These are phyloP conservation scores for Quercus rubra DNA, from an alignment of 306 rosid species.

Conservation along the genomic window DNA sequence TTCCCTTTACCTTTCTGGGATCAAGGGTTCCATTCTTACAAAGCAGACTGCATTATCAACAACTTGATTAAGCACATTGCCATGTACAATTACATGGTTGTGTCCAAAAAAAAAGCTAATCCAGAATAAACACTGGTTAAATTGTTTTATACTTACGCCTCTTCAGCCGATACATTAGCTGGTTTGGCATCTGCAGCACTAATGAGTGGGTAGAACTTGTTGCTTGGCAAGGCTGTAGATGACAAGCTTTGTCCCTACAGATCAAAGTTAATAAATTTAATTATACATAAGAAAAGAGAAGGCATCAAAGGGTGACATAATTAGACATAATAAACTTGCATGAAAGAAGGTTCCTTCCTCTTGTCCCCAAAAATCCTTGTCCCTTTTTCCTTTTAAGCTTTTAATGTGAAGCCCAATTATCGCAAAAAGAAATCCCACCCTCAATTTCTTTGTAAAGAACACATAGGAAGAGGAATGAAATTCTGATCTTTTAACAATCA, in stretches of 20 bases:
- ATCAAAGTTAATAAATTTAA: slow-evolving; percentile 5
- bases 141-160: slow-evolving; percentile 62
- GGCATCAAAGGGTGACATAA: neutral
- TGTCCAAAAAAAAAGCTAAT: no score
- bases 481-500: neutral
- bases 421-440: neutral
- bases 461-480: neutral
- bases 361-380: neutral
- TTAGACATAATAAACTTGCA: neutral
- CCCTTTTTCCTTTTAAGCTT: neutral
- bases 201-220: slow-evolving; percentile 49
- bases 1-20: slow-evolving; percentile 75
- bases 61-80: neutral
- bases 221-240: slow-evolving; percentile 29
- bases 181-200: slow-evolving; percentile 57
- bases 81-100: neutral
- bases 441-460: neutral
- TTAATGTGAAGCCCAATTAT: neutral
- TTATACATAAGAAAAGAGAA: neutral
- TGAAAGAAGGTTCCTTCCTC: neutral
- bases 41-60: slow-evolving; percentile 44
- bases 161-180: slow-evolving; percentile 43
- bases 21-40: slow-evolving; percentile 81
- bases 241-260: slow-evolving; percentile 82
- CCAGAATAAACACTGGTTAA: neutral